Base-by-base conservation (phyloP, 805 yeast species). In the Crinitomyces ghanaensis region DNA sequence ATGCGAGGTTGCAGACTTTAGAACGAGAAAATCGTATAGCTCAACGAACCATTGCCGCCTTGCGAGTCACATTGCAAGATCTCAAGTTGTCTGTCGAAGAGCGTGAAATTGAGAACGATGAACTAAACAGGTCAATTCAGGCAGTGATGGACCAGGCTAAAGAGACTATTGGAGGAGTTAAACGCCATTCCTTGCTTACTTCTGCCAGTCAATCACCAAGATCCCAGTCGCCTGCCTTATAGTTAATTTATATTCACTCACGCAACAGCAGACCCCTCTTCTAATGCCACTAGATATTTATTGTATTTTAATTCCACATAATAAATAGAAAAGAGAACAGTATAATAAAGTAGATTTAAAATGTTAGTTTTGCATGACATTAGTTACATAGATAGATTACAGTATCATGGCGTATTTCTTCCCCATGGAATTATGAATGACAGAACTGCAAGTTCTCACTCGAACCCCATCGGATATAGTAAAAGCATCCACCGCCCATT, bases 401-500 rank as follows among this genome's bases (percentile, higher is more conserved):
- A 47, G 40, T 22, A 31, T 28, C 56, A 46, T 52, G 11, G 42
- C 30, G 9, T 28, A 43, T 23, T 31, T 35, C 33, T 39, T 33
- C 9, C 59, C 60, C 9, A 46, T 45, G 6, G 39, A 14, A 36
- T 55, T 56, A 33, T 55, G 58, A 11, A 56, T 33, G 15, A 39
- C 33, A 14, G 58, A 33, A 31, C 37, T 32, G 8, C 46, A 50
- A 7, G 41, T 40, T 33, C 51, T 43, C 19, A 46, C 31, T n/a
- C 51, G 31, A 27, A 41, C 35, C 6, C 37, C 45, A 19, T 40
- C n/a, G 40, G 27, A 20, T 44, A 41, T 19, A 49, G 70, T 58
- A 44, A 63, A 73, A 4, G 69, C 59, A 45, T 74, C 77, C 14
- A 65, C 45, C 0, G 70, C 58, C 84, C 85, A 78, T 39, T 73